Percentiles rank a stretch among this genome's conserved stretches.
Evolutionary conservation across 768 basidiomycete genomes (phyloP).

Genomic region (Pisolithus marmoratus): DNA sequence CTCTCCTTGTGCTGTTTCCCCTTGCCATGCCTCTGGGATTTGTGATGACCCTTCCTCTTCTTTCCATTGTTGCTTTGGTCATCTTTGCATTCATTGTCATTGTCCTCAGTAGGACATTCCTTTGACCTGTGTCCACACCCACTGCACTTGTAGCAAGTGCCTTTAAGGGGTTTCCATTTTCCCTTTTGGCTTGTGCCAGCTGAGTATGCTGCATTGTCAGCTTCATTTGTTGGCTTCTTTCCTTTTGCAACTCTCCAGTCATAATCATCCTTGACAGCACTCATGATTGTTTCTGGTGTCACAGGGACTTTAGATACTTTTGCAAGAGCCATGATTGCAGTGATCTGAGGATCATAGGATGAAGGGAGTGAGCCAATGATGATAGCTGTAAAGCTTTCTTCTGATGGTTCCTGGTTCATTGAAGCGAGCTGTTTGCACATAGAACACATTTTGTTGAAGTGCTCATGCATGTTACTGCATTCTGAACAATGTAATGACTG

Average conservation of each 20-base stretch:
- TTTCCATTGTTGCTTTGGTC: neutral
- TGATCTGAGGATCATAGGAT: slow-evolving; percentile 26
- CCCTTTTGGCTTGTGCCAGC: neutral
- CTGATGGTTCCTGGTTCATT: slow-evolving; percentile 24
- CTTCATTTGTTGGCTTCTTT: neutral
- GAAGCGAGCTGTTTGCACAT: slow-evolving; percentile 30
- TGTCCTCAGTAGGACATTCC: neutral
- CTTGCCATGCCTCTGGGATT: neutral
- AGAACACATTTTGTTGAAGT: slow-evolving; percentile 24
- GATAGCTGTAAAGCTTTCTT: slow-evolving; percentile 30
- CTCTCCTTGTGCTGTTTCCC: neutral
- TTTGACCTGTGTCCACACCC: neutral
- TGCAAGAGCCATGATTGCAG: slow-evolving; percentile 11
- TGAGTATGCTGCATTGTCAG: slow-evolving; percentile 1
- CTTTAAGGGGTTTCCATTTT: no score
- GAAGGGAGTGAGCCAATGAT: slow-evolving; percentile 15
- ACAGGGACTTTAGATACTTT: slow-evolving; percentile 11
- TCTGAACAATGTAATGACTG: slow-evolving; percentile 13
- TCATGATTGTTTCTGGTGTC: slow-evolving; percentile 11
- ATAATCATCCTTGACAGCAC: slow-evolving; percentile 9
- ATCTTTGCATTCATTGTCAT: neutral
- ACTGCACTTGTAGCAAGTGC: no score
- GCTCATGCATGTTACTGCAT: slow-evolving; percentile 26
- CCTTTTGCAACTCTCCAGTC: slow-evolving; percentile 5
- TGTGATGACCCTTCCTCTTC: neutral